A percentile compares a stretch with the other conserved stretches of the same genome.
phyloP scores from a whole-genome alignment of 2,329 filamentous ascomycete species.

The Magnaporthiopsis incrustans region DNA sequence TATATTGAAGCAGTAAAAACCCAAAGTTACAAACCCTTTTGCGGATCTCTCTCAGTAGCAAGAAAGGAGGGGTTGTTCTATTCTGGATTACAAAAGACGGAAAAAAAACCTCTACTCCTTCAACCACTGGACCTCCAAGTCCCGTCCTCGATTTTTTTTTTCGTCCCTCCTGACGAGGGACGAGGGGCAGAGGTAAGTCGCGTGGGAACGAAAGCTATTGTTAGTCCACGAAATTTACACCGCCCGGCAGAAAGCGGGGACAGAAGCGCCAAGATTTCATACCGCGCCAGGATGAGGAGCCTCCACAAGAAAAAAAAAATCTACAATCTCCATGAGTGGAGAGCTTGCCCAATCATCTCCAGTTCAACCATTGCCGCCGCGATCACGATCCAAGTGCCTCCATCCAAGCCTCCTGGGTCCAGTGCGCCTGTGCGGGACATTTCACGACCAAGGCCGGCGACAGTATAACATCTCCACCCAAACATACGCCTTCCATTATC shows the following conservation, averaged over 20 bases:
- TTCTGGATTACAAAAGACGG: neutral
- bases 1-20: neutral
- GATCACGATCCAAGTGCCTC: slow-evolving; percentile 2
- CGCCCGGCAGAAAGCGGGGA: slow-evolving; percentile 12
- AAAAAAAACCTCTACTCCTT: neutral
- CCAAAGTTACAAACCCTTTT: neutral
- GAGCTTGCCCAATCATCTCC: slow-evolving; percentile 10
- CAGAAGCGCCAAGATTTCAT: slow-evolving; percentile 14
- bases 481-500: neutral
- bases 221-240: slow-evolving; percentile 7
- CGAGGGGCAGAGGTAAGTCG: neutral
- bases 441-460: neutral
- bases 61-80: neutral
- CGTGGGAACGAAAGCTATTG: neutral
- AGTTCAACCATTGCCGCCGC: slow-evolving; percentile 9
- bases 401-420: neutral
- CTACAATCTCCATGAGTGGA: slow-evolving; percentile 14
- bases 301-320: slow-evolving; percentile 14
- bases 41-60: neutral
- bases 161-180: neutral
- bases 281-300: slow-evolving; percentile 1
- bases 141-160: neutral
- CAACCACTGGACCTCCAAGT: neutral
- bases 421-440: neutral
- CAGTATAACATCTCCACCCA: neutral